phyloP scores from a whole-genome alignment of 257 asterid species.

The Capsicum chinense region DNA sequence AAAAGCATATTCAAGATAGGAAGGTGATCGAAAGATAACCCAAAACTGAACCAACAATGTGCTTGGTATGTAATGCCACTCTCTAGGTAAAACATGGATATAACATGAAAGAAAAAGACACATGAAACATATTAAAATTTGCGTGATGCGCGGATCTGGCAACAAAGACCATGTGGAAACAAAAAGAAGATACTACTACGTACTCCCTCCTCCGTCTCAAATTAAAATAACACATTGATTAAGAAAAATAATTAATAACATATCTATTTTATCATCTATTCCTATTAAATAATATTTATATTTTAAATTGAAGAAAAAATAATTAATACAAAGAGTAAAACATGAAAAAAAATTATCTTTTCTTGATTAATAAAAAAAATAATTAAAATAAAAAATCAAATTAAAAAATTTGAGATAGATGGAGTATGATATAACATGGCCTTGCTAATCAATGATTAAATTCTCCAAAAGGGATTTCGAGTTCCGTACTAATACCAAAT shows the following conservation, averaged over 20 bases:
- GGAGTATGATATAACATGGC: neutral
- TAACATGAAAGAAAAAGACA: constrained; percentile 36
- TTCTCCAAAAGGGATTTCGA: constrained; percentile 19
- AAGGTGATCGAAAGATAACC: constrained; percentile 12
- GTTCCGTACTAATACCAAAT: constrained; percentile 12
- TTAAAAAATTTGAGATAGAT: too few relatives aligned
- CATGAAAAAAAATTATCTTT: too few relatives aligned
- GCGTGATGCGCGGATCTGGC: constrained; percentile 53
- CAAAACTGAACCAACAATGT: constrained; percentile 32
- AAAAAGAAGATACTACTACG: constrained; percentile 27
- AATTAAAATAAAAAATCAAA: too few relatives aligned
- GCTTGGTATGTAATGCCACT: constrained; percentile 15
- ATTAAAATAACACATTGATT: too few relatives aligned
- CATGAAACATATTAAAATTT: constrained; percentile 34
- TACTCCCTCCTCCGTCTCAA: too few relatives aligned
- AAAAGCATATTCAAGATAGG: neutral
- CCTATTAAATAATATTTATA: too few relatives aligned
- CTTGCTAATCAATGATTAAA: constrained; percentile 26
- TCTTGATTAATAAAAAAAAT: too few relatives aligned
- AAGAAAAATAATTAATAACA: too few relatives aligned
- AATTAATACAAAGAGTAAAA: too few relatives aligned
- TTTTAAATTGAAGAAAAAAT: too few relatives aligned
- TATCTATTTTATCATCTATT: too few relatives aligned
- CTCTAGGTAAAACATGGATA: constrained; percentile 31
- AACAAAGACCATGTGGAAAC: constrained; percentile 56